Evolutionary conservation across 306 rosid species (phyloP).

Genomic region (Trifolium dubium): DNA sequence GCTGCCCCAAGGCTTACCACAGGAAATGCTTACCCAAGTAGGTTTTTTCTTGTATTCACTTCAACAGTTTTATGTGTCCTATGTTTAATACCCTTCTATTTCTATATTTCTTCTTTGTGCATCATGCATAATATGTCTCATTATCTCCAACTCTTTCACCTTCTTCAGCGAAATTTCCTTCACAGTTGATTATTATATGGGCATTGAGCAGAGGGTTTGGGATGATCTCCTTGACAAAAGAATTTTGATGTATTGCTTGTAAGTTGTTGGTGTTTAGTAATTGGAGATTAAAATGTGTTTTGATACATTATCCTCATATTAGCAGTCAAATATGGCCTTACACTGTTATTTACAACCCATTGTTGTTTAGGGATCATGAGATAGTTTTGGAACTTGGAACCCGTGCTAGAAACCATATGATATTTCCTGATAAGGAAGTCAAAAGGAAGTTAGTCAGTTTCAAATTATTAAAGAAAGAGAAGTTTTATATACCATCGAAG

Average conservation of each 20-base stretch:
- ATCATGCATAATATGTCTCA: slow-evolving; percentile 28
- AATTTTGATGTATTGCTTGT: slow-evolving; percentile 74
- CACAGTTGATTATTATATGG: slow-evolving; percentile 32
- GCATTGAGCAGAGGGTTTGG: slow-evolving; percentile 65
- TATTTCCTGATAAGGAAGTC: slow-evolving; percentile 55
- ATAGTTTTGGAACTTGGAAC: slow-evolving; percentile 46
- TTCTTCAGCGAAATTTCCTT: slow-evolving; percentile 56
- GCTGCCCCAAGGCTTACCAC: slow-evolving; percentile 76
- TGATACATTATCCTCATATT: slow-evolving; percentile 3
- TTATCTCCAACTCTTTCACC: slow-evolving; percentile 30
- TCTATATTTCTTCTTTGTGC: slow-evolving; percentile 6
- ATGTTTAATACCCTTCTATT: slow-evolving; percentile 16
- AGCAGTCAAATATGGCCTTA: slow-evolving; percentile 21
- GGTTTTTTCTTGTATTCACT: slow-evolving; percentile 28
- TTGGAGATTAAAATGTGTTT: slow-evolving; percentile 23
- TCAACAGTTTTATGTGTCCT: slow-evolving; percentile 8
- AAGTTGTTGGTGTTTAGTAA: slow-evolving; percentile 46
- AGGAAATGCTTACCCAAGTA: slow-evolving; percentile 75
- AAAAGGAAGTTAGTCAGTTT: slow-evolving; percentile 23
- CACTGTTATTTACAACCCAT: slow-evolving; percentile 34
- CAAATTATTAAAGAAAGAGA: slow-evolving; percentile 37
- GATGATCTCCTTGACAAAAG: slow-evolving; percentile 56
- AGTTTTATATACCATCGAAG: slow-evolving; percentile 32
- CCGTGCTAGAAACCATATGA: slow-evolving; percentile 59
- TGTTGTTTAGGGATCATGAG: slow-evolving; percentile 64